Evolutionary conservation across 805 yeast genomes (phyloP), one percentile per base, ranked within the genome.

Genomic region (Kuraishia ogatae): DNA sequence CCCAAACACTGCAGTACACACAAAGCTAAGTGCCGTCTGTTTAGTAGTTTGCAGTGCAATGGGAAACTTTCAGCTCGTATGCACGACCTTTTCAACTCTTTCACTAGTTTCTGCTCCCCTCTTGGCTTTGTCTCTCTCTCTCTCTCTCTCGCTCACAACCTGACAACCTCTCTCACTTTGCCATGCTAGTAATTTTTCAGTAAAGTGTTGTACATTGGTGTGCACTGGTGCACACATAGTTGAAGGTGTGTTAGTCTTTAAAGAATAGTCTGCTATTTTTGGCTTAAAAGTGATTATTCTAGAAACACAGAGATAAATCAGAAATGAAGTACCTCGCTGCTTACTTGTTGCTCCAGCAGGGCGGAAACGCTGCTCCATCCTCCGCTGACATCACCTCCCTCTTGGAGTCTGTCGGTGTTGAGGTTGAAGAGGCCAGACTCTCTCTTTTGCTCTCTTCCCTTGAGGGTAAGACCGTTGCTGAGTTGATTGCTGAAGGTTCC

Each of bases 281-380:
- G 74, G 89, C 89, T 85, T 85, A 84, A 84, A 82, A 76, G 82
- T 82, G 89, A 84, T 84, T 84, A 84, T 84, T 84, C 86, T 82
- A 74, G 63, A 39, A 24, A 55, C 56, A 58, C 56, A 58, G 54
- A 56, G 54, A 48, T 50, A 49, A 56, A 50, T 46, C 55, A 59
- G 62, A 58, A 63, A 71, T 91, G 97, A 94, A 91, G 89, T 93
- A 93, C 86, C 87, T 94, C 81, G 99, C 99, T 81, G 98, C 99
- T 79, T 94, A 94, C 84, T 87, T 94, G 79, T 87, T 93, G 81
- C 85, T 94, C 79, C 91, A 87, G 81, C 91, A 94, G 77, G 97
- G 97, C 79, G 99, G 98, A 76, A 85, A 84, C 82, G 76, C 91
- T 74, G 72, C 94, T 70, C 98, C 99, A 76, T 76, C 92, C 62